phyloP scores from a whole-genome alignment of 768 basidiomycete species.

The Kwoniella sp. region DNA sequence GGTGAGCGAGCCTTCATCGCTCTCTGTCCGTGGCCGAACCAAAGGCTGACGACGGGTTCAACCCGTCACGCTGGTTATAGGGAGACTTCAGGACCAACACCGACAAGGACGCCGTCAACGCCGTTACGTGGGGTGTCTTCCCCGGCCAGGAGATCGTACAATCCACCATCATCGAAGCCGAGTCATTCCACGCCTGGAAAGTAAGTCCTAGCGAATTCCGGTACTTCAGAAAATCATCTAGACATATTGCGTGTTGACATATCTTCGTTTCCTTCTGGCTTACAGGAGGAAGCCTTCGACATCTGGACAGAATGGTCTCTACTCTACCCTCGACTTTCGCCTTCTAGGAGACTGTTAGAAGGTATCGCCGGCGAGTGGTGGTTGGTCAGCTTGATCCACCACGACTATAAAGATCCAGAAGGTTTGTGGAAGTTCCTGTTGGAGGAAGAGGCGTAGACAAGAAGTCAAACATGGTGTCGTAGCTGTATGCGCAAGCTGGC shows the following conservation, averaged over 20 bases:
- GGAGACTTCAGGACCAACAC: conserved; percentile 81
- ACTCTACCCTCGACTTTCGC: conserved; percentile 75
- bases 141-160: conserved; percentile 94
- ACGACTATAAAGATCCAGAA: conserved; percentile 78
- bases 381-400: conserved; percentile 90
- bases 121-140: conserved; percentile 98
- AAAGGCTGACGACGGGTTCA: not conserved
- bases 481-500: too few species aligned
- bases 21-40: not conserved
- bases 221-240: not conserved
- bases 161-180: conserved; percentile 92
- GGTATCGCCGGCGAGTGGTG: conserved; percentile 71
- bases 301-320: conserved; percentile 95
- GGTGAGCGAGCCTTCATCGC: conserved; percentile 61
- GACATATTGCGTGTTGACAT: not conserved
- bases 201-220: conserved; percentile 58
- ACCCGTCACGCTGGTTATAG: conserved; percentile 59
- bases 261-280: not conserved
- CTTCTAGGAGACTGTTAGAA: conserved; percentile 73
- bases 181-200: conserved; percentile 97
- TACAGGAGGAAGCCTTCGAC: conserved; percentile 89
- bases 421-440: conserved; percentile 86
- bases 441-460: too few species aligned
- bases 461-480: too few species aligned
- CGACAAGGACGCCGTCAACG: conserved; percentile 75